Conservation (phyloP, 1,284 basidiomycete genomes). For the Ceratobasidium sp. region DNA sequence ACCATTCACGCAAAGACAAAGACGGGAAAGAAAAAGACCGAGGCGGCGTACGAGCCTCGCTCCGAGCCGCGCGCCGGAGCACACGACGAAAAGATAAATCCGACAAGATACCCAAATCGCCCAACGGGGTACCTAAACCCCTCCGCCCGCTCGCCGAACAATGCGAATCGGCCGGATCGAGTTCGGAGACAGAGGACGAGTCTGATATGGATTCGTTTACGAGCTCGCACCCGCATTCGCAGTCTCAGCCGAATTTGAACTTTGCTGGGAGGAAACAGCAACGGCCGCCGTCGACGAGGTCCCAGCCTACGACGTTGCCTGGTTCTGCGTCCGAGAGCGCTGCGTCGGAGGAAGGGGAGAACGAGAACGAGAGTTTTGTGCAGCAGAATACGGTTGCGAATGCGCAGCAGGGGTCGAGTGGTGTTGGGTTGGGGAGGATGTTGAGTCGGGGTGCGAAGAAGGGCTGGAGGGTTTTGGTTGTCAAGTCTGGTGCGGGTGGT, state of each 20-base stretch:
- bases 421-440: constrained; percentile 14
- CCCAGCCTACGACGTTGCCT: constrained; percentile 6
- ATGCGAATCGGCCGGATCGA: constrained; percentile 35
- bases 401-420: not conserved
- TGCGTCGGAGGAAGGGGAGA: not conserved
- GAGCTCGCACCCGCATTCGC: constrained; percentile 10
- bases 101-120: constrained; percentile 39
- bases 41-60: constrained; percentile 32
- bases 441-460: constrained; percentile 29
- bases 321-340: not conserved
- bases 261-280: no score
- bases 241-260: constrained; percentile 7
- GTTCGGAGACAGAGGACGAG: constrained; percentile 44
- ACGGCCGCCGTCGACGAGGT: constrained; percentile 21
- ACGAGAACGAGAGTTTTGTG: constrained; percentile 15
- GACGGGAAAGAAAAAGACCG: constrained; percentile 6
- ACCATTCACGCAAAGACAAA: constrained; percentile 36
- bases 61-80: constrained; percentile 22
- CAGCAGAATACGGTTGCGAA: constrained; percentile 23
- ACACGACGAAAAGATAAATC: constrained; percentile 31
- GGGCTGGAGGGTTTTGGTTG: constrained; percentile 32
- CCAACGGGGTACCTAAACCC: not conserved
- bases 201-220: constrained; percentile 44
- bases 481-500: not conserved
- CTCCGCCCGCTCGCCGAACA: constrained; percentile 27